Base-by-base conservation (phyloP, 2,329 filamentous ascomycete genomes). In the Neofusicoccum sp. region DNA sequence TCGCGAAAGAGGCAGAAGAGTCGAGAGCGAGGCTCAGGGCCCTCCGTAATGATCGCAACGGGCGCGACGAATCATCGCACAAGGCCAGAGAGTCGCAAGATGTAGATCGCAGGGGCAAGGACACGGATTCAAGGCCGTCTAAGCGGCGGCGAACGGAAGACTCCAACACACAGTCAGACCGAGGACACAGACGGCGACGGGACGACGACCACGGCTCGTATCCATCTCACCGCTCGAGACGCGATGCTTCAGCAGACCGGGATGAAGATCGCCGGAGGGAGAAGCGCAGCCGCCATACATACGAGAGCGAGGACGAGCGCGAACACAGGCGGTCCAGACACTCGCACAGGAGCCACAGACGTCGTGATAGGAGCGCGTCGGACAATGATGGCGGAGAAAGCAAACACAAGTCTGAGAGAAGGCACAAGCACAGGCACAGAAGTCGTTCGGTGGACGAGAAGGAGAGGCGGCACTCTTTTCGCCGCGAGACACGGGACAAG, bases 1-100 rank as follows among this genome's bases (percentile, higher is more conserved):
- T 91, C 16, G 90, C 89, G 0, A 96, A 88, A 70, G 93, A 98
- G 73, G 87, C 88, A 28, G 86, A 89, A 49, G 93, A 98, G 65
- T 87, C 91, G 0, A 82, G 83, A 63, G 86, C 86, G 3, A 86
- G 91, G 20, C 82, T 96, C 60, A 83, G 84, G 44, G 49, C 62
- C n/a, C 67, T 76, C 64, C 63, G 72, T 45, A 31, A 59, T 31
- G 45, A 56, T 71, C 58, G 65, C 69, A 57, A 72, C 71, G 57
- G 80, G 78, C 61, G 73, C 72, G 51, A 80, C 12, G 40, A 43
- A 47, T 33, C 36, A 24, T 38, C 58, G 9, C 38, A 53, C 6
- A 34, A 56, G 16, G 49, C 16, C n/a, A 26, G 30, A 14, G 31
- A 54, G 16, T 24, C 24, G 12, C 41, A 33, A n/a, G 43, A 54